Evolutionary conservation across 495 filamentous ascomycete genomes (phyloP).

Genomic region (Bryoglossum gracile): DNA sequence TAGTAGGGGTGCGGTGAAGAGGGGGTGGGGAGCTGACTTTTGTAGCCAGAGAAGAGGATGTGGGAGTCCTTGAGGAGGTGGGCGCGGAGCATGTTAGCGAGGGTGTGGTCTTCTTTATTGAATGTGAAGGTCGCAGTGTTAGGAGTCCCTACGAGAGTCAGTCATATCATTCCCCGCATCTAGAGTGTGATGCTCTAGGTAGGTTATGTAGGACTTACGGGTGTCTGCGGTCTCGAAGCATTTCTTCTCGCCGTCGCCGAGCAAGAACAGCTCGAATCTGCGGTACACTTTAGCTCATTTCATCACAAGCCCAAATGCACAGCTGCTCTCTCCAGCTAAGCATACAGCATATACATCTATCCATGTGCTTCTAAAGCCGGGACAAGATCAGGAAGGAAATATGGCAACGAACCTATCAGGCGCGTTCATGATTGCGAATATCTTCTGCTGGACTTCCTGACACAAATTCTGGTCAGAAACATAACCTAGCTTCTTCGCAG

Average conservation of each 20-base stretch:
- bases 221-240: constrained; percentile 79
- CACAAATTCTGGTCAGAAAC: not conserved
- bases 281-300: constrained; percentile 11
- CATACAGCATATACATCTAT: no score
- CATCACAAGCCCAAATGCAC: not conserved
- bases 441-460: not conserved
- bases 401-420: constrained; percentile 21
- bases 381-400: not conserved
- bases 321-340: not conserved
- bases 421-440: constrained; percentile 22
- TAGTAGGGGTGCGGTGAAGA: not conserved
- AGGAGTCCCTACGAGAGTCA: constrained; percentile 55
- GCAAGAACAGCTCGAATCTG: constrained; percentile 88
- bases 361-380: not conserved
- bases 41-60: constrained; percentile 83
- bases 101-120: constrained; percentile 94
- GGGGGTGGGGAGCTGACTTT: constrained; percentile 43
- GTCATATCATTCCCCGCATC: constrained; percentile 17
- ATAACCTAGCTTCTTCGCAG: not conserved
- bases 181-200: no score
- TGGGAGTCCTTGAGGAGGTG: constrained; percentile 72
- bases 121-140: constrained; percentile 85
- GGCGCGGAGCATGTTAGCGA: constrained; percentile 79
- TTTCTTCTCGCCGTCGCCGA: constrained; percentile 83
- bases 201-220: no score